Evolutionary conservation across 495 filamentous ascomycete genomes (phyloP).

Genomic region (Penicillium pulvis): DNA sequence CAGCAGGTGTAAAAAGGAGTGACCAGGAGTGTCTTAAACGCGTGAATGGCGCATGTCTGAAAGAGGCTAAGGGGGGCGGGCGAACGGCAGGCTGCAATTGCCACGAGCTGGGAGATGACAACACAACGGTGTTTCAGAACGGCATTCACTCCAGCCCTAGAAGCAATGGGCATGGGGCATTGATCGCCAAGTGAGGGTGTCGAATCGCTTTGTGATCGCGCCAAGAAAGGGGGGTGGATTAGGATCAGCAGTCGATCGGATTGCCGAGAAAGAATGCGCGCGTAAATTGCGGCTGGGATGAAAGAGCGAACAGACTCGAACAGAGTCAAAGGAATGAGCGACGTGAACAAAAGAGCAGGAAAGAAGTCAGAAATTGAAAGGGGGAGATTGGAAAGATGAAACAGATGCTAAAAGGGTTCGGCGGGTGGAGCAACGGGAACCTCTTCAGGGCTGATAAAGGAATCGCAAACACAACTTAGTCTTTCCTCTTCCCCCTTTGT

Average conservation of each 20-base stretch:
- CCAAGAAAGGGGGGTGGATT: conserved; percentile 29
- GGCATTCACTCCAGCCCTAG: conserved; percentile 18
- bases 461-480: neutral
- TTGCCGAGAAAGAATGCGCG: conserved; percentile 29
- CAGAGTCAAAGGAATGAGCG: conserved; percentile 7
- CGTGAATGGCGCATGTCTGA: conserved; percentile 27
- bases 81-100: conserved; percentile 3
- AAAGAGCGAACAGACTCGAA: conserved; percentile 17
- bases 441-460: conserved; percentile 1
- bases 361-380: neutral
- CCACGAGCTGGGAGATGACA: conserved; percentile 8
- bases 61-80: conserved; percentile 14
- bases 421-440: neutral
- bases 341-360: conserved; percentile 2
- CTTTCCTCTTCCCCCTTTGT: neutral
- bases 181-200: conserved; percentile 14
- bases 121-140: conserved; percentile 20
- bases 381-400: conserved; percentile 9
- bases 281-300: conserved; percentile 12
- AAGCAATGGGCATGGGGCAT: conserved; percentile 13
- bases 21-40: conserved; percentile 23
- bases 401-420: conserved; percentile 1
- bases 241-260: conserved; percentile 17
- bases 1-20: conserved; percentile 17
- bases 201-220: conserved; percentile 21